A percentile compares a stretch with the other conserved stretches of the same genome.
Evolutionary conservation across 805 yeast species (phyloP).

Genomic region (Metschnikowia shivogae): DNA sequence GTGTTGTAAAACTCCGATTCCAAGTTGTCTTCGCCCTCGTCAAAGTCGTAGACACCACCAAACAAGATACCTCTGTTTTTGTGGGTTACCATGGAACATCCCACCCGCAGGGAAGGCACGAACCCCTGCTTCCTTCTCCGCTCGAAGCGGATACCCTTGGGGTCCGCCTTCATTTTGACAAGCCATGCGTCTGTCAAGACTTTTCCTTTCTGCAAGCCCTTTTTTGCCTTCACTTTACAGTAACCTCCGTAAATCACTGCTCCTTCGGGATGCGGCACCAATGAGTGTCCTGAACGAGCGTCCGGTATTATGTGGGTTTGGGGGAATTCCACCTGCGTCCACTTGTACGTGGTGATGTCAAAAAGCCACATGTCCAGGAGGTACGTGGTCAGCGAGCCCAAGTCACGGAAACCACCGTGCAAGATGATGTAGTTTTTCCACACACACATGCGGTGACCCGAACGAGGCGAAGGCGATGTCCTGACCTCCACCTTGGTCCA

Average conservation of each 20-base stretch:
- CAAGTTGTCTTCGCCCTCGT: slow-evolving; percentile 89
- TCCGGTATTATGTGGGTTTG: slow-evolving; percentile 79
- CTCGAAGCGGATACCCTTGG: slow-evolving; percentile 78
- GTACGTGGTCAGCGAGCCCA: slow-evolving; percentile 80
- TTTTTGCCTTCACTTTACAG: slow-evolving; percentile 84
- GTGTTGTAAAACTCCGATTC: slow-evolving; percentile 82
- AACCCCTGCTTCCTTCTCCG: slow-evolving; percentile 85
- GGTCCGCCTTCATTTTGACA: slow-evolving; percentile 80
- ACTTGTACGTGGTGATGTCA: slow-evolving; percentile 82
- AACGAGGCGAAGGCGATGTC: slow-evolving; percentile 76
- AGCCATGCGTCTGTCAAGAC: slow-evolving; percentile 83
- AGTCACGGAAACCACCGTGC: slow-evolving; percentile 91
- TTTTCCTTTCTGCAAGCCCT: slow-evolving; percentile 88
- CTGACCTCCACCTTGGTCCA: slow-evolving; percentile 85
- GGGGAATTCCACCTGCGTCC: slow-evolving; percentile 88
- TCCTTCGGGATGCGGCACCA: slow-evolving; percentile 76
- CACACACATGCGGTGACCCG: slow-evolving; percentile 85
- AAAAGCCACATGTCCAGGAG: slow-evolving; percentile 87
- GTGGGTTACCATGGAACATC: slow-evolving; percentile 84
- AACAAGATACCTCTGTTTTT: slow-evolving; percentile 88
- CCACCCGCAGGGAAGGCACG: slow-evolving; percentile 92
- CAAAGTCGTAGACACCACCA: slow-evolving; percentile 94
- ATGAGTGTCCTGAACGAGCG: slow-evolving; percentile 89
- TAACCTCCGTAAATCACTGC: slow-evolving; percentile 91
- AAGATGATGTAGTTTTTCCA: slow-evolving; percentile 89